These are phyloP conservation scores for Inga oerstediana DNA, from an alignment of 306 rosid species.

Conservation along the genomic window DNA sequence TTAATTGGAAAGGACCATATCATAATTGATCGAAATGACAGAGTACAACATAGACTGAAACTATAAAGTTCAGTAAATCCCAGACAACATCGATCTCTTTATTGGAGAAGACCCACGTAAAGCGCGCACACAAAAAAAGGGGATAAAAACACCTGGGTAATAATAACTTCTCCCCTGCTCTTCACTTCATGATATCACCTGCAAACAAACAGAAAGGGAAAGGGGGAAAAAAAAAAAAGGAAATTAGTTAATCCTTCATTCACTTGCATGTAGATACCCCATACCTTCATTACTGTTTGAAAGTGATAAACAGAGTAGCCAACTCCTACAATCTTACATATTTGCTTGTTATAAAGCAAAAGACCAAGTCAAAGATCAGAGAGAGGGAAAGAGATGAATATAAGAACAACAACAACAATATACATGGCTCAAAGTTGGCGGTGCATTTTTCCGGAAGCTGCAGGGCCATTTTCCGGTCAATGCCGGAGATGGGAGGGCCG, in stretches of 20 bases:
- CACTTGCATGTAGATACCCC: not conserved
- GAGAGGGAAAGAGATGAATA: slow-evolving; percentile 14
- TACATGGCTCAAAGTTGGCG: slow-evolving; percentile 77
- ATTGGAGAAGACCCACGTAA: slow-evolving; percentile 24
- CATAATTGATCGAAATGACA: not conserved
- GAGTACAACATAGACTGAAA: slow-evolving; percentile 5
- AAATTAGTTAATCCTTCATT: not conserved
- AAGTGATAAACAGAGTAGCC: not conserved
- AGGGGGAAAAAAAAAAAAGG: not conserved
- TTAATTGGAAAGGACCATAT: not conserved
- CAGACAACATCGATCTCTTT: slow-evolving; percentile 12
- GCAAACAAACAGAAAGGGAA: slow-evolving; percentile 21
- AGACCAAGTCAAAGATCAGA: not conserved
- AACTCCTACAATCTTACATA: not conserved
- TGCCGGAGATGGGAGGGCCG: slow-evolving; percentile 83
- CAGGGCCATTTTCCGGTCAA: slow-evolving; percentile 80
- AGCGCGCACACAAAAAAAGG: not conserved
- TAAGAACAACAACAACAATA: not conserved
- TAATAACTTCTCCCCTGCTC: slow-evolving; percentile 16
- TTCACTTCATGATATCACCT: slow-evolving; percentile 62
- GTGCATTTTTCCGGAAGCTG: slow-evolving; percentile 80
- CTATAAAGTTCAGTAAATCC: not conserved
- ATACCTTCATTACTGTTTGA: not conserved
- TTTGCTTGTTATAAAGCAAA: not conserved
- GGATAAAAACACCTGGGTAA: slow-evolving; percentile 19